phyloP scores from a whole-genome alignment of 2,329 filamentous ascomycete species.

The Pseudocercospora fijiensis region DNA sequence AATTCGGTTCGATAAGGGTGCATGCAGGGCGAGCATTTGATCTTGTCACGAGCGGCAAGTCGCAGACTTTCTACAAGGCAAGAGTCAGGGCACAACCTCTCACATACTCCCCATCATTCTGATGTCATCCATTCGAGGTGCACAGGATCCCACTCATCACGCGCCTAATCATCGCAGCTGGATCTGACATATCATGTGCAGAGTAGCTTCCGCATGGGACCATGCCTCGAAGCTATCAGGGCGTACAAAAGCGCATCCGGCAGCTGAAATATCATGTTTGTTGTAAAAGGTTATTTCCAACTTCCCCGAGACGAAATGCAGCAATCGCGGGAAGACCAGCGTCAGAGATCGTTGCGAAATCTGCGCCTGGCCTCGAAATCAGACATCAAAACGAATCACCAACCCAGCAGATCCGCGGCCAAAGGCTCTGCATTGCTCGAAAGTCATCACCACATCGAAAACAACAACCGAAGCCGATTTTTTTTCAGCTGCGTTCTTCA shows the following conservation, averaged over 20 bases:
- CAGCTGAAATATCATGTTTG: constrained; percentile 55
- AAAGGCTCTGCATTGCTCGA: neutral
- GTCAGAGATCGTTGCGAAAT: constrained; percentile 27
- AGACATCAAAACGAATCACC: constrained; percentile 43
- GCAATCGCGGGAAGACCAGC: neutral
- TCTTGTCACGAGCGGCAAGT: too few relatives aligned
- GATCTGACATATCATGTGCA: neutral
- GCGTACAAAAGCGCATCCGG: constrained; percentile 57
- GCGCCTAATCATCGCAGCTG: neutral
- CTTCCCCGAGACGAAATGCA: constrained; percentile 34
- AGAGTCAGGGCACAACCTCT: too few relatives aligned
- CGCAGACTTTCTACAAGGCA: too few relatives aligned
- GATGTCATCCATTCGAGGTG: too few relatives aligned
- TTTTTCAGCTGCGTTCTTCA: neutral
- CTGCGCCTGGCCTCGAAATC: constrained; percentile 56
- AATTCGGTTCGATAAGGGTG: too few relatives aligned
- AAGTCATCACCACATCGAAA: neutral
- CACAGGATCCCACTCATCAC: neutral
- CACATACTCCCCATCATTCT: too few relatives aligned
- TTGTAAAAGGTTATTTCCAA: constrained; percentile 47
- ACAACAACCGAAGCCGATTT: too few relatives aligned
- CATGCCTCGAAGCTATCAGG: constrained; percentile 61
- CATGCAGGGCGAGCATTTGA: too few relatives aligned
- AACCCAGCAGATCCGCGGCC: constrained; percentile 11
- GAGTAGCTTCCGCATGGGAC: constrained; percentile 27